Evolutionary conservation across 1,284 basidiomycete genomes (phyloP).

Genomic region (Rhodotorula sp.): DNA sequence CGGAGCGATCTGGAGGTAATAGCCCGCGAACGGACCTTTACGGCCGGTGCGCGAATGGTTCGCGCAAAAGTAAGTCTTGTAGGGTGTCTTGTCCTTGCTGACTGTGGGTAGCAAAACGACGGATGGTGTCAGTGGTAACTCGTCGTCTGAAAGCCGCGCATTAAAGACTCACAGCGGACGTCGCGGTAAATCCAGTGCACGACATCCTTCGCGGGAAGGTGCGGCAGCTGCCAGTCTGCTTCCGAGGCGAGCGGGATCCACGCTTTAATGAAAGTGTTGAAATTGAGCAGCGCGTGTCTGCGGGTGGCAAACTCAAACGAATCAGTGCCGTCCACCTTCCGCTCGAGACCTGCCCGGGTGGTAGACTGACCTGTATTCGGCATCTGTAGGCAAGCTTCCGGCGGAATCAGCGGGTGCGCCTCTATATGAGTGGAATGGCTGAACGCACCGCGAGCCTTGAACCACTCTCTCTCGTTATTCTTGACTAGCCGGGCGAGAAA

Average conservation of each 20-base stretch:
- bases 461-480: slow-evolving; percentile 49
- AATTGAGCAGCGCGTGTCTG: slow-evolving; percentile 43
- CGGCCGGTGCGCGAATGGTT: slow-evolving; percentile 46
- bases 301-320: slow-evolving; percentile 35
- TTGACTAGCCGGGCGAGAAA: slow-evolving; percentile 43
- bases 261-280: slow-evolving; percentile 45
- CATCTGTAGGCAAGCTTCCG: neutral
- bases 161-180: slow-evolving; percentile 14
- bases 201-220: slow-evolving; percentile 48
- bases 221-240: slow-evolving; percentile 47
- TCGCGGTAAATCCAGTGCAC: slow-evolving; percentile 47
- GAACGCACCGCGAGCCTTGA: slow-evolving; percentile 33
- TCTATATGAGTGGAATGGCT: neutral
- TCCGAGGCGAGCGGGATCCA: slow-evolving; percentile 45
- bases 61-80: slow-evolving; percentile 39
- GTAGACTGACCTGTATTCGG: neutral
- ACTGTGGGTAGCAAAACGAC: neutral
- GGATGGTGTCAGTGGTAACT: neutral
- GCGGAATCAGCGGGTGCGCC: neutral
- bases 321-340: neutral
- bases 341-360: neutral
- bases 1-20: slow-evolving; percentile 40
- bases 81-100: slow-evolving; percentile 40
- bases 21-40: slow-evolving; percentile 44
- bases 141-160: neutral